These are phyloP conservation scores for Chamaecrista fasciculata DNA, from an alignment of 306 rosid genomes.

Conservation along the genomic window DNA sequence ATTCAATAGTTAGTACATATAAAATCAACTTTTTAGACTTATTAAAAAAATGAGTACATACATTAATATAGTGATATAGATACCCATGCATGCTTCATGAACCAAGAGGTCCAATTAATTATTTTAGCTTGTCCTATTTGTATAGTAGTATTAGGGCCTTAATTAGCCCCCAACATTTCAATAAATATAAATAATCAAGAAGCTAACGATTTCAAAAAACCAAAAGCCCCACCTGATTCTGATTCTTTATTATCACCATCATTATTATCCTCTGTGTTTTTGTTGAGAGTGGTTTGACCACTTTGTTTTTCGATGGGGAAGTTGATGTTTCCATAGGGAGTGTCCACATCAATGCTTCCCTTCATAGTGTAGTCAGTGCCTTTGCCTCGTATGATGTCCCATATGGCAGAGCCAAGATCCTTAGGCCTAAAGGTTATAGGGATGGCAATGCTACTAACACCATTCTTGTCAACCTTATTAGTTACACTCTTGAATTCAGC, in stretches of 20 bases:
- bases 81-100: too few relatives aligned
- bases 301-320: constrained; percentile 70
- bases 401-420: constrained; percentile 78
- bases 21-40: too few relatives aligned
- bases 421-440: constrained; percentile 86
- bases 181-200: too few relatives aligned
- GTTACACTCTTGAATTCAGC: constrained; percentile 39
- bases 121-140: too few relatives aligned
- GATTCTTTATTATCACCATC: constrained; percentile 36
- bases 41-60: too few relatives aligned
- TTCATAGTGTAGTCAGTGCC: constrained; percentile 72
- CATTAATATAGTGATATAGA: too few relatives aligned
- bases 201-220: too few relatives aligned
- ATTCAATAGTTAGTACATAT: too few relatives aligned
- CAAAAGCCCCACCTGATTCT: too few relatives aligned
- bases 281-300: constrained; percentile 73
- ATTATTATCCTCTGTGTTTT: constrained; percentile 57
- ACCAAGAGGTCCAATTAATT: too few relatives aligned
- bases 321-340: constrained; percentile 84
- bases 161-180: too few relatives aligned
- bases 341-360: constrained; percentile 68
- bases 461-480: constrained; percentile 51
- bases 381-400: constrained; percentile 85
- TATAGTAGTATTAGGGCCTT: too few relatives aligned
- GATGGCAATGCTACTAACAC: constrained; percentile 45